These are phyloP conservation scores for Violaceomyces palustris DNA, from an alignment of 1,284 basidiomycete species.

Conservation along the genomic window DNA sequence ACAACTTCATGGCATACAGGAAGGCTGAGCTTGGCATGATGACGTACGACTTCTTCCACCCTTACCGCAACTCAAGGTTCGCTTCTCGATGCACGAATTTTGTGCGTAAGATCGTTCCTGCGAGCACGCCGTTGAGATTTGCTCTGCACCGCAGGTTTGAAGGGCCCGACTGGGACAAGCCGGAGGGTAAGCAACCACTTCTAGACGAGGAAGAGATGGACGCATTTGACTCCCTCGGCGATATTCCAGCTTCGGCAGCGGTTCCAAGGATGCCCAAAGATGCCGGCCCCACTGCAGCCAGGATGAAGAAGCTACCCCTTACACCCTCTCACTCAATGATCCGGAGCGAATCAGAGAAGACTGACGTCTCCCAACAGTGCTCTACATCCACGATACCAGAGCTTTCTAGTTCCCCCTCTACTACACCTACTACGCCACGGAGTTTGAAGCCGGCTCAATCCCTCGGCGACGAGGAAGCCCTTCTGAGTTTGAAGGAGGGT, in stretches of 20 bases:
- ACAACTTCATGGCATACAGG: slow-evolving; percentile 49
- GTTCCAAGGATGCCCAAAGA: slow-evolving; percentile 23
- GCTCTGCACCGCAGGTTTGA: slow-evolving; percentile 45
- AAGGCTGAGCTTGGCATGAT: slow-evolving; percentile 56
- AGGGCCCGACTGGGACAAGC: background rate
- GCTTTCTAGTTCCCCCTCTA: no score
- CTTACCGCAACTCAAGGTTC: slow-evolving; percentile 52
- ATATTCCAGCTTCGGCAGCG: slow-evolving; percentile 17
- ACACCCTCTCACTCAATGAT: no score
- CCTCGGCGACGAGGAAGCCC: no score
- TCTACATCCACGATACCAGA: no score
- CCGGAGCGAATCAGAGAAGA: no score
- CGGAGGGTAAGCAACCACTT: background rate
- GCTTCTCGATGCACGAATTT: slow-evolving; percentile 55
- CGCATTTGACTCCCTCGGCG: slow-evolving; percentile 52
- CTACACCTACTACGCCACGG: no score
- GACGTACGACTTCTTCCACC: slow-evolving; percentile 56
- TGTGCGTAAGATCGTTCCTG: slow-evolving; percentile 55
- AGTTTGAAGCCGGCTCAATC: no score
- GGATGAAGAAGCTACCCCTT: no score
- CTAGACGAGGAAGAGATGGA: slow-evolving; percentile 52
- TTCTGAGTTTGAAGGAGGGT: no score
- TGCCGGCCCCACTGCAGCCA: background rate
- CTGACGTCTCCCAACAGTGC: no score
- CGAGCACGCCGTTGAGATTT: slow-evolving; percentile 53